phyloP scores from a whole-genome alignment of 2,329 filamentous ascomycete genomes.

The Phoma sp. region DNA sequence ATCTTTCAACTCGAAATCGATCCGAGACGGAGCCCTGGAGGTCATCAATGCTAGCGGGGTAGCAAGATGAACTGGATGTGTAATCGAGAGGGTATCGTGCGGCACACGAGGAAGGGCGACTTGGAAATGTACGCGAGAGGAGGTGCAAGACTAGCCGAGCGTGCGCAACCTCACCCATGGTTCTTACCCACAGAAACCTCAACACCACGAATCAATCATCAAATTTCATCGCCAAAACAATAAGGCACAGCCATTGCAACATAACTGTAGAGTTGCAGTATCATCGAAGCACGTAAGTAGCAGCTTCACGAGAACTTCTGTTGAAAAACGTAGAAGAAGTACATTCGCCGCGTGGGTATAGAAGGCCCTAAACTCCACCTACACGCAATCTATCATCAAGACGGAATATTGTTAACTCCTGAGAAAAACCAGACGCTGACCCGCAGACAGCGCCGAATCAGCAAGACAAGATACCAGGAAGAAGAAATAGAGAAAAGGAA shows the following conservation, averaged over 20 bases:
- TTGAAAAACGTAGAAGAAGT: neutral
- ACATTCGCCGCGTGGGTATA: neutral
- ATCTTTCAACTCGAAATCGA: too few species aligned
- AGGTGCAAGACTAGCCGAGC: constrained; percentile 9
- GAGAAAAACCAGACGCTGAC: neutral
- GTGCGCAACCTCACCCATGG: neutral
- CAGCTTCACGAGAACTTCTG: too few species aligned
- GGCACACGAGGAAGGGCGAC: neutral
- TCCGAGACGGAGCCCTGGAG: too few species aligned
- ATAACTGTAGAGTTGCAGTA: too few species aligned
- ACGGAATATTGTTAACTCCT: neutral
- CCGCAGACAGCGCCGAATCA: neutral
- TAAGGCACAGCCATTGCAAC: too few species aligned
- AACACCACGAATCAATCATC: neutral
- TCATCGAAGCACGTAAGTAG: neutral
- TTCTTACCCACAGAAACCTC: neutral
- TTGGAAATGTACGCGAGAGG: constrained; percentile 6
- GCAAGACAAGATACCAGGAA: neutral
- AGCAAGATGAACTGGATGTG: too few species aligned
- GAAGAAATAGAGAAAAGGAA: neutral
- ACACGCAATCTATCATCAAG: too few species aligned
- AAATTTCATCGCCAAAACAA: neutral
- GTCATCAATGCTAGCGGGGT: too few species aligned
- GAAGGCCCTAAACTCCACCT: neutral
- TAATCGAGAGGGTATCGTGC: neutral